phyloP scores from a whole-genome alignment of 352 stramenopile species.

The Saprolegnia diclina region DNA sequence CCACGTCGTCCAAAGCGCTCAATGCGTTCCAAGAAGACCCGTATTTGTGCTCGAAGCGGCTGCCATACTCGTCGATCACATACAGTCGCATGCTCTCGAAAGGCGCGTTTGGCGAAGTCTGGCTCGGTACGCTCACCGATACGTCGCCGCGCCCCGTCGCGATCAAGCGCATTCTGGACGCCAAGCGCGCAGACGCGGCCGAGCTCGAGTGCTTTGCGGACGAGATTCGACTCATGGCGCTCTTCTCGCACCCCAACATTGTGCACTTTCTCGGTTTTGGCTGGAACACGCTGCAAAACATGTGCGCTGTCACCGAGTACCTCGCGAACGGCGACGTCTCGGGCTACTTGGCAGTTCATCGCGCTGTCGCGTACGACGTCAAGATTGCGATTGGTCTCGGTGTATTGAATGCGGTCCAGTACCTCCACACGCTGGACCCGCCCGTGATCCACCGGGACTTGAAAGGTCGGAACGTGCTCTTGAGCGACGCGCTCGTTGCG shows the following conservation, averaged over 20 bases:
- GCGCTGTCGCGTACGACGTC: slow-evolving; percentile 71
- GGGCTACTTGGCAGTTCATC: slow-evolving; percentile 51
- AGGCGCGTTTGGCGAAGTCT: slow-evolving; percentile 73
- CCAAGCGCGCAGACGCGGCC: slow-evolving; percentile 74
- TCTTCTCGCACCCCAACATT: slow-evolving; percentile 74
- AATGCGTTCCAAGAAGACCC: slow-evolving; percentile 63
- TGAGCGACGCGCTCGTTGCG: slow-evolving; percentile 56
- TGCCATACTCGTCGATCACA: slow-evolving; percentile 68
- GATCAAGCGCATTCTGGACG: slow-evolving; percentile 72
- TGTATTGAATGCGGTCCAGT: slow-evolving; percentile 62
- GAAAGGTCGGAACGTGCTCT: slow-evolving; percentile 77
- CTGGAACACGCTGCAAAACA: slow-evolving; percentile 68
- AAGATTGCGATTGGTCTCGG: slow-evolving; percentile 75
- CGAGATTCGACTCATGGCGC: slow-evolving; percentile 72
- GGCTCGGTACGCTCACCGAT: slow-evolving; percentile 60
- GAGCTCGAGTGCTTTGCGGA: slow-evolving; percentile 78
- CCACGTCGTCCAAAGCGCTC: slow-evolving; percentile 37
- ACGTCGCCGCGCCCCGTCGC: slow-evolving; percentile 40
- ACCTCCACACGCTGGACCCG: slow-evolving; percentile 56
- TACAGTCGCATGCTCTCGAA: slow-evolving; percentile 74
- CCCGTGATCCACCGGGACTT: slow-evolving; percentile 70
- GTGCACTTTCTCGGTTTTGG: slow-evolving; percentile 74
- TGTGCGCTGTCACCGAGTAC: slow-evolving; percentile 75
- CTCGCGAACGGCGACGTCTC: slow-evolving; percentile 68
- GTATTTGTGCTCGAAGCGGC: slow-evolving; percentile 43